These are phyloP conservation scores for Botrytis fabae DNA, from an alignment of 2,329 filamentous ascomycete species.

Conservation along the genomic window DNA sequence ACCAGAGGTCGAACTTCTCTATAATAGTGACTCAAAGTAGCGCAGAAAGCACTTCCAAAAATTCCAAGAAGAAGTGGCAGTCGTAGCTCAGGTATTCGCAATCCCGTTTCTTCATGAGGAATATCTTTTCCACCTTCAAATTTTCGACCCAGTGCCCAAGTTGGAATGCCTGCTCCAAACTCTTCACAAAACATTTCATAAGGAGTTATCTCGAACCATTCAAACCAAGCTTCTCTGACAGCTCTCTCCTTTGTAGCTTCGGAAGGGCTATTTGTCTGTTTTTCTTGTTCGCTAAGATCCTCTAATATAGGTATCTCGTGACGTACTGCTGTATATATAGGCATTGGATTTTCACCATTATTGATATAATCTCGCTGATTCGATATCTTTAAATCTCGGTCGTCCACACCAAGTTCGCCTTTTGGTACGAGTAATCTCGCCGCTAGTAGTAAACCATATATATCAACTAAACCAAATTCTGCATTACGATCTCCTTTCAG, in stretches of 20 bases:
- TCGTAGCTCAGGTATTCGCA: slow-evolving; percentile 78
- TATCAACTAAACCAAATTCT: slow-evolving; percentile 86
- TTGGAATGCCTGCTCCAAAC: slow-evolving; percentile 86
- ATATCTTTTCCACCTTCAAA: slow-evolving; percentile 73
- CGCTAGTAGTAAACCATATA: slow-evolving; percentile 85
- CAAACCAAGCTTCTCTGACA: slow-evolving; percentile 81
- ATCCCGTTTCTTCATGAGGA: slow-evolving; percentile 63
- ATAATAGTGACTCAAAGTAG: slow-evolving; percentile 94
- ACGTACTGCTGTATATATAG: slow-evolving; percentile 92
- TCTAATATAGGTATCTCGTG: slow-evolving; percentile 83
- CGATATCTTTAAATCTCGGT: slow-evolving; percentile 84
- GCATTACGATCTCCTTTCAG: slow-evolving; percentile 77
- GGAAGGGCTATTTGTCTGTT: slow-evolving; percentile 41
- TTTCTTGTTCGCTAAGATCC: slow-evolving; percentile 43
- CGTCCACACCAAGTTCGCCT: slow-evolving; percentile 75
- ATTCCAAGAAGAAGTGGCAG: slow-evolving; percentile 85
- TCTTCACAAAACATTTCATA: slow-evolving; percentile 97
- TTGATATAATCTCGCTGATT: slow-evolving; percentile 77
- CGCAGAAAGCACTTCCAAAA: slow-evolving; percentile 97
- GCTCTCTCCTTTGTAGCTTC: slow-evolving; percentile 54
- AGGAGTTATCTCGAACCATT: slow-evolving; percentile 95
- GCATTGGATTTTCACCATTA: slow-evolving; percentile 78
- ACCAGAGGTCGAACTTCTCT: slow-evolving; percentile 86
- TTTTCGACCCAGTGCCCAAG: slow-evolving; percentile 84
- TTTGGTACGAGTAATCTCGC: slow-evolving; percentile 83